Conservation (phyloP, 306 rosid species). For the Glycine latifolia region DNA sequence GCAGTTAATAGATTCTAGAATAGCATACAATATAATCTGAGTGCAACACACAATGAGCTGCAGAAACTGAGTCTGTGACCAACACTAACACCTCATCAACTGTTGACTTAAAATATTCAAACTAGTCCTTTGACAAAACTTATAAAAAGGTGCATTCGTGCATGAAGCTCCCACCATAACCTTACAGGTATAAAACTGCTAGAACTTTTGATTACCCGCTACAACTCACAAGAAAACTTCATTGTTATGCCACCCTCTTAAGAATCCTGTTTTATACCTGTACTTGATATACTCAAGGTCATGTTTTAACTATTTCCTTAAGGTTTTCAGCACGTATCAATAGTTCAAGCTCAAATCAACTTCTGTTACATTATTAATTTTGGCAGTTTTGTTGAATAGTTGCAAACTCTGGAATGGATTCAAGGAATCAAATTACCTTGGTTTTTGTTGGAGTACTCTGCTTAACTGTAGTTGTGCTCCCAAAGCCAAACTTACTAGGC, state of each 20-base stretch:
- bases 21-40: too few species aligned
- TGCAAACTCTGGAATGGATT: not conserved
- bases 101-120: too few species aligned
- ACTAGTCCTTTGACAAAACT: too few species aligned
- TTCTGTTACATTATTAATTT: not conserved
- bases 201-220: too few species aligned
- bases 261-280: not conserved
- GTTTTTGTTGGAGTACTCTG: constrained; percentile 47
- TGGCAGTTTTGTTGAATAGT: not conserved
- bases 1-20: too few species aligned
- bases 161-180: too few species aligned
- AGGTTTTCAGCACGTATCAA: not conserved
- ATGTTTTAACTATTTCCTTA: not conserved
- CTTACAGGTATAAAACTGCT: too few species aligned
- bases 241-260: not conserved
- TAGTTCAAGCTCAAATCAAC: not conserved
- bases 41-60: too few species aligned
- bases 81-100: too few species aligned
- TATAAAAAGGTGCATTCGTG: too few species aligned
- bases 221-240: not conserved
- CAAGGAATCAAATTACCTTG: constrained; percentile 60
- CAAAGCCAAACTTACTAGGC: constrained; percentile 59
- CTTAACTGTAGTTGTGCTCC: constrained; percentile 51
- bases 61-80: too few species aligned
- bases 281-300: not conserved